Percentiles rank a stretch among this genome's conserved stretches.
These are phyloP conservation scores for Spatholobus suberectus DNA, from an alignment of 306 rosid genomes.

Conservation along the genomic window DNA sequence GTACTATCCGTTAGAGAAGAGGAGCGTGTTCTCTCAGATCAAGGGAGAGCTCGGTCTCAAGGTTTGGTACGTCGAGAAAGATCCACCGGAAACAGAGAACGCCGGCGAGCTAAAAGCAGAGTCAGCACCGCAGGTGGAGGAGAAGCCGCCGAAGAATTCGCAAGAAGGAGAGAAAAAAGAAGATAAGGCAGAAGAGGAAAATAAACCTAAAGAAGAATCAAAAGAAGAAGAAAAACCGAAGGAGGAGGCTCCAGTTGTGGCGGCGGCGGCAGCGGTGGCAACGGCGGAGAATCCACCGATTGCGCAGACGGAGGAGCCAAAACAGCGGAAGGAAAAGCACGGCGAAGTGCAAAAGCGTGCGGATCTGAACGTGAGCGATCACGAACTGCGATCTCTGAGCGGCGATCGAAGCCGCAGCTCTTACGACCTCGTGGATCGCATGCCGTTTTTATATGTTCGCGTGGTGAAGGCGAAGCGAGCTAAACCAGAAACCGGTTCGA, in stretches of 20 bases:
- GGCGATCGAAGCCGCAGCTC: slow-evolving; percentile 60
- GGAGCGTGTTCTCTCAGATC: slow-evolving; percentile 90
- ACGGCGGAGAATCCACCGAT: slow-evolving; percentile 55
- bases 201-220: slow-evolving; percentile 32
- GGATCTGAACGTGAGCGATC: slow-evolving; percentile 47
- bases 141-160: slow-evolving; percentile 45
- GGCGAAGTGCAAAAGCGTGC: slow-evolving; percentile 28
- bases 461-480: slow-evolving; percentile 66
- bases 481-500: slow-evolving; percentile 4
- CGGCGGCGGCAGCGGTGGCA: background rate
- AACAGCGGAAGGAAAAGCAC: slow-evolving; percentile 32
- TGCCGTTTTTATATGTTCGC: slow-evolving; percentile 77
- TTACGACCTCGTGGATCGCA: slow-evolving; percentile 73
- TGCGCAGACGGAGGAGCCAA: slow-evolving; percentile 49
- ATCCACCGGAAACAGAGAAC: slow-evolving; percentile 48
- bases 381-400: slow-evolving; percentile 62
- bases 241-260: slow-evolving; percentile 39
- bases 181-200: slow-evolving; percentile 38
- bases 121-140: slow-evolving; percentile 27
- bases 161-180: slow-evolving; percentile 40
- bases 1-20: slow-evolving; percentile 83
- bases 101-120: slow-evolving; percentile 41
- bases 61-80: slow-evolving; percentile 65
- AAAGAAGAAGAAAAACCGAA: slow-evolving; percentile 45
- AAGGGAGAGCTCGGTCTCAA: slow-evolving; percentile 83